Evolutionary conservation across 2,329 filamentous ascomycete genomes (phyloP).

Genomic region (Cytospora mali): DNA sequence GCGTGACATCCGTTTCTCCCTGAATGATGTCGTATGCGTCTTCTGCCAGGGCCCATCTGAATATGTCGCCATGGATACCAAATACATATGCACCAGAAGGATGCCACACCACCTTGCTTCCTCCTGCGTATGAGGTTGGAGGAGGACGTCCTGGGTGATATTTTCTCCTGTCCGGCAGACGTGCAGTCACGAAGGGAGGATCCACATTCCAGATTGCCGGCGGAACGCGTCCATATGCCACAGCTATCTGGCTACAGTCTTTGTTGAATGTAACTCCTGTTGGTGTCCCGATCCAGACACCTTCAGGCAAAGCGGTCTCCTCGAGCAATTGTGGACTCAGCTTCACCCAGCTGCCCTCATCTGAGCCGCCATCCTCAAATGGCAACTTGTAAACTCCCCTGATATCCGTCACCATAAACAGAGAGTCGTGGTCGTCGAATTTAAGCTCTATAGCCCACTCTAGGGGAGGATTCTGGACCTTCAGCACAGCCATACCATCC

Average conservation of each 20-base stretch:
- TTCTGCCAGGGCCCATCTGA: too few relatives aligned
- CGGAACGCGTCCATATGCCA: slow-evolving; percentile 28
- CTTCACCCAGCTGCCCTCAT: too few relatives aligned
- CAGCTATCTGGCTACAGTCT: slow-evolving; percentile 31
- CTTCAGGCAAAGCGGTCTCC: slow-evolving; percentile 27
- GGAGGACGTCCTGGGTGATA: too few relatives aligned
- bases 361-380: neutral
- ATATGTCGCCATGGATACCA: too few relatives aligned
- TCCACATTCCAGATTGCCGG: slow-evolving; percentile 27
- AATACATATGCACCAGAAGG: too few relatives aligned
- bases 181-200: too few relatives aligned
- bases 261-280: slow-evolving; percentile 29
- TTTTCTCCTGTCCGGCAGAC: slow-evolving; percentile 5
- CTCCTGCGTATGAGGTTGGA: too few relatives aligned
- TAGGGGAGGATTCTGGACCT: slow-evolving; percentile 12
- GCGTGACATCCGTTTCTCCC: too few relatives aligned
- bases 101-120: too few relatives aligned
- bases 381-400: slow-evolving; percentile 21
- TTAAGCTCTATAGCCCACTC: slow-evolving; percentile 25
- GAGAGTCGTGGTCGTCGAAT: slow-evolving; percentile 21
- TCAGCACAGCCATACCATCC: slow-evolving; percentile 17
- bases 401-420: slow-evolving; percentile 24
- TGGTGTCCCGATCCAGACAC: slow-evolving; percentile 24
- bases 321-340: slow-evolving; percentile 19
- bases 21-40: too few relatives aligned